Conservation (phyloP, 208 protist species). For the Acanthamoeba royreba region DNA sequence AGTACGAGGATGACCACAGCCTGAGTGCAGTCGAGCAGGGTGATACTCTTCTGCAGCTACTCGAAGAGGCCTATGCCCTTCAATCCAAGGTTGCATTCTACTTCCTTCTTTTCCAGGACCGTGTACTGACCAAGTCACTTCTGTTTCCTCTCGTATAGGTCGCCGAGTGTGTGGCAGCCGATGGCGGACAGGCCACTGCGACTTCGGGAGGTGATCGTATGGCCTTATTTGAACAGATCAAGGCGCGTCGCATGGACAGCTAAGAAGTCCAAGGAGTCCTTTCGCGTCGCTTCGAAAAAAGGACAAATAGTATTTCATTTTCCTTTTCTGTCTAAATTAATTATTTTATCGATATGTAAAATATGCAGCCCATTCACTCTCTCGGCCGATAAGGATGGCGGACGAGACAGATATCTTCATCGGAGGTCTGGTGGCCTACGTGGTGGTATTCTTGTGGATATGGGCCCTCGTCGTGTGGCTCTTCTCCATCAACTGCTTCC, state of each 20-base stretch:
- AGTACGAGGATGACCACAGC: background rate
- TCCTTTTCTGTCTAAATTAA: too few relatives aligned
- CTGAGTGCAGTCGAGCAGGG: background rate
- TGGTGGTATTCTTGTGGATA: background rate
- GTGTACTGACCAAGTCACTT: background rate
- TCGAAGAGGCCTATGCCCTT: background rate
- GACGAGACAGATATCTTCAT: background rate
- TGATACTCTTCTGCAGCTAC: background rate
- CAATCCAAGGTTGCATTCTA: background rate
- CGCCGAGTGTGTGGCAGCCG: background rate
- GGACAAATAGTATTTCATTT: too few relatives aligned
- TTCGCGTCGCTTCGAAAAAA: background rate
- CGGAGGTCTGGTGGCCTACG: background rate
- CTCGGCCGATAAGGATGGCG: too few relatives aligned
- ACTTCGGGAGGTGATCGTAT: background rate
- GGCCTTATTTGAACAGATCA: background rate
- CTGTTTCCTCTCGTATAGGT: background rate
- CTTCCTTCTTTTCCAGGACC: background rate
- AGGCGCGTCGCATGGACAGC: background rate
- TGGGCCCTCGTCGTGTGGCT: background rate
- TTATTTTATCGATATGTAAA: too few relatives aligned
- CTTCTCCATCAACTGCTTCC: background rate
- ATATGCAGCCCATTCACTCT: too few relatives aligned
- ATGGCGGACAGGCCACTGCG: background rate
- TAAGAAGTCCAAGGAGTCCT: too few relatives aligned